Percentiles rank a stretch among this genome's conserved stretches.
These are phyloP conservation scores for Aureobasidium zeae DNA, from an alignment of 2,329 filamentous ascomycete species.

Conservation along the genomic window DNA sequence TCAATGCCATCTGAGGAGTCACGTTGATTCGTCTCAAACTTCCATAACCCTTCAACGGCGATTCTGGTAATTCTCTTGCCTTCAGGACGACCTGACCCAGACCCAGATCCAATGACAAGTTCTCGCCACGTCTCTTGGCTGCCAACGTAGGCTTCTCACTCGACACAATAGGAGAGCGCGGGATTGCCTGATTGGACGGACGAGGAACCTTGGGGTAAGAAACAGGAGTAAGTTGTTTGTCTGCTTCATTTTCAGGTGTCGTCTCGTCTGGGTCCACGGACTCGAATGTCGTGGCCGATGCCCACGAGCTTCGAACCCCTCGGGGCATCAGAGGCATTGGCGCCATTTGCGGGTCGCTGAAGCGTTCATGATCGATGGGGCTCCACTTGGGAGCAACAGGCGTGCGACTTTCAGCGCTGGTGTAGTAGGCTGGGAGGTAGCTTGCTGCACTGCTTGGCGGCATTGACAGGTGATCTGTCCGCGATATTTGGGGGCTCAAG, in stretches of 20 bases:
- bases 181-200: slow-evolving; percentile 38
- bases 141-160: background rate
- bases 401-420: slow-evolving; percentile 24
- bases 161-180: slow-evolving; percentile 26
- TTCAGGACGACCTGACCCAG: slow-evolving; percentile 15
- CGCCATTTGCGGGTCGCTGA: slow-evolving; percentile 6
- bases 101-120: background rate
- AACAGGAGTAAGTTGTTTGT: slow-evolving; percentile 35
- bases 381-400: slow-evolving; percentile 18
- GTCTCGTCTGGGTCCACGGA: slow-evolving; percentile 37
- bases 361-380: slow-evolving; percentile 3
- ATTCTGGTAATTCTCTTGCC: slow-evolving; percentile 18
- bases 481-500: background rate
- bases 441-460: slow-evolving; percentile 19
- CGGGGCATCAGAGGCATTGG: slow-evolving; percentile 1
- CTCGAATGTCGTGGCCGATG: slow-evolving; percentile 38
- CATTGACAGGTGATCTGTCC: slow-evolving; percentile 13
- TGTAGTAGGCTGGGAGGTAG: slow-evolving; percentile 27
- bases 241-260: slow-evolving; percentile 38
- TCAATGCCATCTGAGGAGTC: slow-evolving; percentile 17
- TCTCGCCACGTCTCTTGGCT: slow-evolving; percentile 2
- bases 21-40: slow-evolving; percentile 9
- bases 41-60: slow-evolving; percentile 26
- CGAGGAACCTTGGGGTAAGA: slow-evolving; percentile 42
- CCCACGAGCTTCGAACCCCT: slow-evolving; percentile 3